Base-by-base conservation (phyloP, 2,329 filamentous ascomycete genomes). In the Fusarium longipes region DNA sequence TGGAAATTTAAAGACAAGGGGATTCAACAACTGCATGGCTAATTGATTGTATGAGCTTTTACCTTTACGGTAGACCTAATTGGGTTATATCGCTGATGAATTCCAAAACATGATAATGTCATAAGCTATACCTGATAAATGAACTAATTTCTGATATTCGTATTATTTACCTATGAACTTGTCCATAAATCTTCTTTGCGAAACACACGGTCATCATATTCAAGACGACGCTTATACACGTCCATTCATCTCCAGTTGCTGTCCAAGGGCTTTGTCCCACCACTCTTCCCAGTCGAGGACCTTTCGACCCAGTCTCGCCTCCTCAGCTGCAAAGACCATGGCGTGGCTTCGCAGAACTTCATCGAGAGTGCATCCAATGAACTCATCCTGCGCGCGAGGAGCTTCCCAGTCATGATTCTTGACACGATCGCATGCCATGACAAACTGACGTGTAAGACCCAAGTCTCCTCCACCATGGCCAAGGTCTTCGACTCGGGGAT, bases 281-380 rank as follows among this genome's bases (percentile, higher is more conserved):
- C 93, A 97, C 44, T 84, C 78, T 40, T 80, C 79, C 89, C 92
- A 97, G 69, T 91, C 84, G 6, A 98, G 80, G 9, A 96, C 89
- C 75, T 85, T 89, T 73, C 86, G 87, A 49, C 85, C 83, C 48
- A 82, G 83, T 73, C 95, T 86, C 7, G 95, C 93, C 72, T 97
- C 91, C 79, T 98, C 96, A 0, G 95, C 96, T 24, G 93, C 94
- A 82, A 97, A 99, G 0, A 97, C 95, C 79, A 96, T 87, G 3
- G 92, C 94, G 80, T 98, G 96, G 74, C 93, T 97, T 47, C 91
- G 85, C n/a, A 98, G 85, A 2, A 91, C 88, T 74, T 98, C 96
- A 57, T 97, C 93, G 9, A 97, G 80, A 14, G 90, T 91, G 78
- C 93, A 97, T 0, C 93, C 93, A 25, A 98, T 83, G 75, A 90